Base-by-base conservation (phyloP, 2,329 filamentous ascomycete species). In the Myotisia sp. region DNA sequence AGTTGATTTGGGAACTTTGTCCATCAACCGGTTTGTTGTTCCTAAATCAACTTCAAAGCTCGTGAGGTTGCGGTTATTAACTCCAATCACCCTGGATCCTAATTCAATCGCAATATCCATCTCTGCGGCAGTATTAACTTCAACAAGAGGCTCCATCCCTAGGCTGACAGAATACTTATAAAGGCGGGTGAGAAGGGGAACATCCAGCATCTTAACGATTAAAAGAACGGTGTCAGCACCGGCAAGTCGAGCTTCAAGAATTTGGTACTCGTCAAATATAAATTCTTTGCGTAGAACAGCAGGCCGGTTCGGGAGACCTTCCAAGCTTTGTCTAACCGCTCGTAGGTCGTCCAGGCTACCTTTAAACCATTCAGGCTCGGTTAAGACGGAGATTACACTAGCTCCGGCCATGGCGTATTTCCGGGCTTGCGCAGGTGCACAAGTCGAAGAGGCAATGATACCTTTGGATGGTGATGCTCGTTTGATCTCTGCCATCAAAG, bases 351-450 rank as follows among this genome's bases (percentile, higher is more conserved):
- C 87, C 40, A 98, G 86, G 57, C 80, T 92, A 30, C 90, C 90
- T 62, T 94, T 95, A 67, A 98, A 98, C 90, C 90, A 98, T 52
- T 95, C 81, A 0, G 92, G 90, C 59, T 98, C 90, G 0, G 90
- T 98, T 29, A 98, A 70, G n/a, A 98, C 90, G 1, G 90, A 95
- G 45, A 98, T 98, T 24, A 92, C 84, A 53, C 87, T 95, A 30
- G 90, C 90, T 9, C 90, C 92, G 5, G 90, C 86, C 33, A 90
- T 70, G 6, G 92, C 90, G 55, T 98, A 98, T 45, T 79, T 84
- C 43, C 77, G 76, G 26, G 92, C 90, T 57, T 98, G 90, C 4
- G 78, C 75, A 16, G 90, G 85, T 6, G 90, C 90, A 47, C 80
- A 90, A 14, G 86, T 80, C 17, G 83, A 74, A 2, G 92, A 68